Base-by-base conservation (phyloP, 73 alveolate genomes). In the Breviolum minutum region DNA sequence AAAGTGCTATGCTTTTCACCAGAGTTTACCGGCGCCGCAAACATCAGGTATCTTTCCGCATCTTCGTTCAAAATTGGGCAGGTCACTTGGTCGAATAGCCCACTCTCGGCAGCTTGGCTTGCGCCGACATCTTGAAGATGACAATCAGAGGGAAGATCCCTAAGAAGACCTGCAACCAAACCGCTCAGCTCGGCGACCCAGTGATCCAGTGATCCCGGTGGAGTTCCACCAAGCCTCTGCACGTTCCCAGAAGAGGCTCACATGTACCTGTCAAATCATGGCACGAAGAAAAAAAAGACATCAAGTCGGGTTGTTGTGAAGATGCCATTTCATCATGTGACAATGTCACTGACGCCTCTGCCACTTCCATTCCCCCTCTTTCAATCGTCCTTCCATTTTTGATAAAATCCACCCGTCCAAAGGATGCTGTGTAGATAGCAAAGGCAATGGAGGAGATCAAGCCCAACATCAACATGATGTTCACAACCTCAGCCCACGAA, bases 101-200 rank as follows among this genome's bases (percentile, higher is more conserved):
- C 91, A 92, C 98, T 19, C 98, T 92, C n/a, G 98, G 98, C 98
- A 92, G 90, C 91, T 92, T 92, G 61, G 63, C 98, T 81, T 92
- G 98, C 48, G 98, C 98, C 10, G 98, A 92, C 98, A 92, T 92
- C 82, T 92, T 92, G 98, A 92, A 92, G 62, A 92, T 81, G 91
- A 92, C 98, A 26, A 92, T 92, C 32, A 92, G 98, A 48, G 98
- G 98, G 80, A 92, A 92, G 68, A 92, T 92, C 7, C 98, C 98
- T 54, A 92, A 64, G 98, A 92, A 92, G 69, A 92, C 98, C 98
- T 89, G 71, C 17, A 12, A 5, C 24, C 62, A n/a, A 22, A 54
- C 54, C 68, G 4, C 16, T 16, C 30, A 7, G 62, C 16, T 16
- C 30, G 1, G 62, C 7, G 81, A 71, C 63, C 26, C 32, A 48